Evolutionary conservation across 106 monocot genomes (phyloP), one percentile per base, ranked within the genome.

Genomic region (Gastrodia elata): DNA sequence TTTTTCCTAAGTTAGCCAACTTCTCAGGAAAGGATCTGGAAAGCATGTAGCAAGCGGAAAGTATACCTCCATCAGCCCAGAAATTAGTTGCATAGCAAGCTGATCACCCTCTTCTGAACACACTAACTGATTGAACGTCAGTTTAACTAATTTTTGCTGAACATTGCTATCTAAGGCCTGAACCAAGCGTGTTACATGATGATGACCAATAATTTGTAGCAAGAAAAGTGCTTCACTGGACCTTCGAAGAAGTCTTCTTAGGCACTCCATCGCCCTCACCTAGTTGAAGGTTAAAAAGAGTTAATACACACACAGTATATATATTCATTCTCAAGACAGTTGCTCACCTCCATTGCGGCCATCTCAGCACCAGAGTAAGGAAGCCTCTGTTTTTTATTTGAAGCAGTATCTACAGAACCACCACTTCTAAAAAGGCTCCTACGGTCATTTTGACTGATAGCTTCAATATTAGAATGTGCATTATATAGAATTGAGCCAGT

Each of bases 211-310:
- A 82, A 93, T 80, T 42, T 93, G 97, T 78, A 98, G 90, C 38
- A 98, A 82, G 80, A 90, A 93, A 68, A 98, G 85, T 72, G 97
- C 93, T 88, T 98, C 97, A 75, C 97, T 82, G 28, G 93, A 88
- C 82, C 97, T 86, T 33, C 97, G 82, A 74, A 98, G 90, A 75
- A 98, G 77, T 78, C 97, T 80, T 78, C 97, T 90, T 33, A 98
- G 84, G 55, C 97, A 98, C 72, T 98, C 97, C 88, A 93, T 93
- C 72, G 93, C 90, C 74, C 93, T 83, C 32, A 97, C 95, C 95
- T 96, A 83, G 40, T 44, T 71, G 30, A 72, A 65, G 52, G 57
- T 41, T 14, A 13, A 57, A n/a, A 68, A 22, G 49, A 22, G 13
- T 73, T 43, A 78, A 64, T 5, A 75, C n/a, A 65, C 11, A 57